Conservation (phyloP, 495 filamentous ascomycete species). For the Penicillium samsonianum region DNA sequence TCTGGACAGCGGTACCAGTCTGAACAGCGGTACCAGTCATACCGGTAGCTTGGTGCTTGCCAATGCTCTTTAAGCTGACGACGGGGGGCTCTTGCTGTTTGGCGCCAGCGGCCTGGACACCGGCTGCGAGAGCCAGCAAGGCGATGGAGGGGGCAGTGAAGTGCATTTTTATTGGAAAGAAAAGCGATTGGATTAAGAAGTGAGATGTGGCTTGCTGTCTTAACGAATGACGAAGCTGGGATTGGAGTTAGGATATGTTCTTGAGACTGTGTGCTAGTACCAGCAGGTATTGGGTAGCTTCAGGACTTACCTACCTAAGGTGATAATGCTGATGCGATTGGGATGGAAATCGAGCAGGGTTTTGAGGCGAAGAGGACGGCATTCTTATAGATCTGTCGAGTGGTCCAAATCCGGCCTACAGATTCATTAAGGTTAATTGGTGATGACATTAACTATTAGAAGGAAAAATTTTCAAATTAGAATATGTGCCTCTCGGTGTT, state of each 20-base stretch:
- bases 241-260: not conserved
- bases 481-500: not conserved
- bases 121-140: slow-evolving; percentile 31
- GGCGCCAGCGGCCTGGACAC: slow-evolving; percentile 20
- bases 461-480: slow-evolving; percentile 11
- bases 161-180: slow-evolving; percentile 25
- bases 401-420: slow-evolving; percentile 27
- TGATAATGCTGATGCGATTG: slow-evolving; percentile 16
- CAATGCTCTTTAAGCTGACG: slow-evolving; percentile 10
- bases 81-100: slow-evolving; percentile 23
- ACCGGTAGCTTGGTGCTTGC: not conserved
- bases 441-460: slow-evolving; percentile 23
- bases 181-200: slow-evolving; percentile 28
- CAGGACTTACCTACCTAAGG: slow-evolving; percentile 16
- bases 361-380: slow-evolving; percentile 7
- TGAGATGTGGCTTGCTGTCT: slow-evolving; percentile 19
- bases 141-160: slow-evolving; percentile 27
- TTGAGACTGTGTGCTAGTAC: not conserved
- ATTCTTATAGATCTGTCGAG: slow-evolving; percentile 28
- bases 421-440: slow-evolving; percentile 11
- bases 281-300: not conserved
- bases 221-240: slow-evolving; percentile 28
- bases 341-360: not conserved
- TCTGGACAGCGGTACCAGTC: slow-evolving; percentile 11
- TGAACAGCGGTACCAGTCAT: not conserved